Evolutionary conservation across 2,329 filamentous ascomycete species (phyloP).

Genomic region (Sporothrix pseudoabietina): DNA sequence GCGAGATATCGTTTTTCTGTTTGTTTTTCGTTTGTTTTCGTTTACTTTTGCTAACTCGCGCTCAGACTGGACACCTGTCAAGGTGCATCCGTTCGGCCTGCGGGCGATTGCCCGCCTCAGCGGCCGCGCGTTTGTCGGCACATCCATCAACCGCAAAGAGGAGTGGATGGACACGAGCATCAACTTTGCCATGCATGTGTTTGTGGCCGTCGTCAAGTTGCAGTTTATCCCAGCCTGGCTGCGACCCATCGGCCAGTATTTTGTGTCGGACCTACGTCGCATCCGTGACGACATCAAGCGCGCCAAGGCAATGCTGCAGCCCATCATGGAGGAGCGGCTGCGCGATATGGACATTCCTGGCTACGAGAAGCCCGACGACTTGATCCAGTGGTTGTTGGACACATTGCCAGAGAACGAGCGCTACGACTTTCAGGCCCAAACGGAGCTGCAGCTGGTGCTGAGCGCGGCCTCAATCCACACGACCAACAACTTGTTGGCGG

Average conservation of each 20-base stretch:
- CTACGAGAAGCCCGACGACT: conserved; percentile 47
- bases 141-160: conserved; percentile 53
- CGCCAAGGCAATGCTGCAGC: conserved; percentile 49
- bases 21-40: not conserved
- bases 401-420: conserved; percentile 46
- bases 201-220: conserved; percentile 53
- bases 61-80: conserved; percentile 58
- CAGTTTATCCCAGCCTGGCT: conserved; percentile 56
- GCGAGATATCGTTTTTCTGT: not conserved
- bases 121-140: conserved; percentile 56
- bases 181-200: conserved; percentile 54
- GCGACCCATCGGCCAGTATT: conserved; percentile 50
- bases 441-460: conserved; percentile 50
- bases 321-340: conserved; percentile 51
- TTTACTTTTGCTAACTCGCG: not conserved
- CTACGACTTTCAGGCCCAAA: conserved; percentile 44
- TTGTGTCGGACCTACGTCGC: conserved; percentile 51
- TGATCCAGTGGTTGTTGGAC: conserved; percentile 51
- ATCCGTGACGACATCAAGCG: conserved; percentile 49
- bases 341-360: conserved; percentile 45
- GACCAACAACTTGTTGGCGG: conserved; percentile 49
- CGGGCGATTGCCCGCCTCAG: conserved; percentile 56
- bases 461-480: conserved; percentile 51
- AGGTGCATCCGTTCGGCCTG: conserved; percentile 55
- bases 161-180: conserved; percentile 57